phyloP scores from a whole-genome alignment of 2,329 filamentous ascomycete genomes.

The Trichophyton benhamiae region DNA sequence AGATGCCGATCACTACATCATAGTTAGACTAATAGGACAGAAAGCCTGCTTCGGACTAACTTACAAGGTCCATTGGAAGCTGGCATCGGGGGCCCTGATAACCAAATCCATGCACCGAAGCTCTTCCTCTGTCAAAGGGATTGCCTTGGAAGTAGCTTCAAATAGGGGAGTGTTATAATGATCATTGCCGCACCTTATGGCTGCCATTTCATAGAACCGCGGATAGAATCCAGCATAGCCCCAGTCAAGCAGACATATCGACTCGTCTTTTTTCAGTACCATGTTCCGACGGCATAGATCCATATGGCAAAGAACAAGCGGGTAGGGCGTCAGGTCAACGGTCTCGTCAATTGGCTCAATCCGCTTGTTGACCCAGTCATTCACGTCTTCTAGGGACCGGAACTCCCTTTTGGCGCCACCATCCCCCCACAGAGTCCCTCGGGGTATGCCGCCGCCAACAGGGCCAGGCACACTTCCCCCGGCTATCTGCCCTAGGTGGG shows the following conservation, averaged over 20 bases:
- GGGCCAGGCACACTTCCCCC: constrained; percentile 13
- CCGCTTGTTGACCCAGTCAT: constrained; percentile 11
- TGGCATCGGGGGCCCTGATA: constrained; percentile 6
- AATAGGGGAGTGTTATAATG: constrained; percentile 13
- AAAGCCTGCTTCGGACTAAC: background rate
- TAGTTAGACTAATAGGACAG: background rate
- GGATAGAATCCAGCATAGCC: constrained; percentile 17
- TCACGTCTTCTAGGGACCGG: constrained; percentile 8
- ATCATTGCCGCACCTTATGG: constrained; percentile 14
- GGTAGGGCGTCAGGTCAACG: constrained; percentile 15
- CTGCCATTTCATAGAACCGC: constrained; percentile 17
- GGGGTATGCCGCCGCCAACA: constrained; percentile 11
- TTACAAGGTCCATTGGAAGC: constrained; percentile 2
- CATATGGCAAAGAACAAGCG: constrained; percentile 19
- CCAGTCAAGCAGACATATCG: constrained; percentile 19
- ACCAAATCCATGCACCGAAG: constrained; percentile 15
- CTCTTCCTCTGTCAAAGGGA: constrained; percentile 17
- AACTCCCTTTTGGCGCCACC: constrained; percentile 12
- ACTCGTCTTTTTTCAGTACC: constrained; percentile 17
- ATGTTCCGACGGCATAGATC: constrained; percentile 20
- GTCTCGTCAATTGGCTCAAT: constrained; percentile 13
- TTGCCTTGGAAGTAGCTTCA: constrained; percentile 8
- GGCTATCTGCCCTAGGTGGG: constrained; percentile 11
- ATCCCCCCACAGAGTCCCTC: constrained; percentile 18
- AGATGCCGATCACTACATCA: background rate